Evolutionary conservation across 805 yeast species (phyloP), one percentile per base, ranked within the genome.

Genomic region (Candida schatavii): DNA sequence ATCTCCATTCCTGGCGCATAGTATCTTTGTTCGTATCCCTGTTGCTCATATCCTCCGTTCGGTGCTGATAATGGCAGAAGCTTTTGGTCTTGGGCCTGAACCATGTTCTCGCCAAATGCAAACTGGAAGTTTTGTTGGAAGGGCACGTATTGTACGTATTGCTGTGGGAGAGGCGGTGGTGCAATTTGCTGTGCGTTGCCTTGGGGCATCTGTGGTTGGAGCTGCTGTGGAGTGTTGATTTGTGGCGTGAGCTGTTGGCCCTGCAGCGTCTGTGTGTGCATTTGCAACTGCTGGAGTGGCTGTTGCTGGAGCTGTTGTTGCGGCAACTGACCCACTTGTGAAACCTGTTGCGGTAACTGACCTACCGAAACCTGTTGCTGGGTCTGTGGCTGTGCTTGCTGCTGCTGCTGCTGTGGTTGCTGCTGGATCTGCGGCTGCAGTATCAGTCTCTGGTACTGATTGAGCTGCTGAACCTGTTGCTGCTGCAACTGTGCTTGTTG

Each of bases 401-500:
- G 57, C 14, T 46, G 53, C 17, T 40, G 48, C 3, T 5, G 32
- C 35, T 23, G 44, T 26, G 13, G 31, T 36, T 14, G 39, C 41
- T 15, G 34, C 11, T 31, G 15, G 18, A 31, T 11, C 18, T 31
- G 35, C 11, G n/a, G 32, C 28, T 25, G 28, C n/a, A n/a, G n/a
- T n/a, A n/a, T n/a, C n/a, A n/a, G n/a, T n/a, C n/a, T n/a, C n/a
- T 23, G 27, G 27, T 23, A 11, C 11, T 23, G 27, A 11, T 23
- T 23, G 27, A 23, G 27, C 37, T 21, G 41, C 23, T 28, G 44
- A 27, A 14, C 23, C 23, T 26, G 38, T 30, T 45, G 47, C 7
- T 41, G 52, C 19, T 42, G 49, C 6, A 39, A 39, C 33, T 44
- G 52, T 32, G 47, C 45, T 21, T 52, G 57, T 32, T 54, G 59